Base-by-base conservation (phyloP, 495 filamentous ascomycete species). In the Podospora bellae-mahoneyi region DNA sequence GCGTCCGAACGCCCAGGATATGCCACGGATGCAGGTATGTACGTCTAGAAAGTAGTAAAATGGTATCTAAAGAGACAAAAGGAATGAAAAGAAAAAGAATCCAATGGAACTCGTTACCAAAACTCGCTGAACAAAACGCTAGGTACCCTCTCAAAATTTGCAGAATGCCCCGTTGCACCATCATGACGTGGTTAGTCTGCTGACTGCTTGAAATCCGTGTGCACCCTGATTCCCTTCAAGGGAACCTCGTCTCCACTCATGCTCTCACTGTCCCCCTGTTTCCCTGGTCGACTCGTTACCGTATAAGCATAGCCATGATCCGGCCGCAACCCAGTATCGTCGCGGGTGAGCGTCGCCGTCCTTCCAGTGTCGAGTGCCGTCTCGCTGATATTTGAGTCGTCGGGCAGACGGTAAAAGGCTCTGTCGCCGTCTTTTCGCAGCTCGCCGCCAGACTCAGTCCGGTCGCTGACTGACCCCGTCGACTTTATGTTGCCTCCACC, bases 231-330 rank as follows among this genome's bases (percentile, higher is more conserved):
- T 15, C 62, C 66, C 28, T 68, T 61, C 34, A 68, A n/a, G 30
- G 66, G 66, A 5, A 61, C 39, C 55, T 68, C 66, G 18, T 68
- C 66, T 18, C 61, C 62, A 34, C 66, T 48, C 39, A 48, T 68
- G 16, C 56, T 64, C 23, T 28, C 60, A 0, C 55, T 62, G 13
- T 68, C 66, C 6, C 30, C 34, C 18, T 9, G 19, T 32, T 60
- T 64, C 5, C 62, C 61, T 1, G 66, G 62, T 39, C 27, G 28
- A 9, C 66, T 68, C n/a, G 62, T 64, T 27, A 68, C 66, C 15
- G 54, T 64, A 20, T 64, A 68, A 5, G 20, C 56, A 7, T 54
- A 64, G 1, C 66, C 62, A 55, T 64, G 66, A 2, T 68, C 28
- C 2, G 66, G 66, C 2, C 66, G 30, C 30, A 64, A 55, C 4